phyloP scores from a whole-genome alignment of 176 grass and related monocot genomes.

The Aegilops bicornis region DNA sequence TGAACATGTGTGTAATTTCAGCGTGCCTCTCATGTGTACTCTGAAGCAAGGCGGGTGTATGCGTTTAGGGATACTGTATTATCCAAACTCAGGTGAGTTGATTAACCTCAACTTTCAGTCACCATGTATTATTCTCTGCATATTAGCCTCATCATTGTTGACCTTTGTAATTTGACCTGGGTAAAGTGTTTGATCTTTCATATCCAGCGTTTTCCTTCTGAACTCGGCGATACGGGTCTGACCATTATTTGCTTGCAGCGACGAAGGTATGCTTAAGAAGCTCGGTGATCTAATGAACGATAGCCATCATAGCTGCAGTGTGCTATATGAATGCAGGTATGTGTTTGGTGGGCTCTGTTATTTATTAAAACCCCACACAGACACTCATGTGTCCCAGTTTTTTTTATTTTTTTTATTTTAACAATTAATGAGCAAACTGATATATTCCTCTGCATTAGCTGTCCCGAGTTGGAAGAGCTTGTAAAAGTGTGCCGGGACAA shows the following conservation, averaged over 20 bases:
- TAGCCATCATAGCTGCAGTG: slow-evolving; percentile 89
- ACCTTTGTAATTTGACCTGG: neutral
- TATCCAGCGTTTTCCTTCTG: neutral
- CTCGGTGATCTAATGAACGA: slow-evolving; percentile 94
- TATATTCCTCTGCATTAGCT: slow-evolving; percentile 36
- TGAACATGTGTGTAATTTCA: slow-evolving; percentile 30
- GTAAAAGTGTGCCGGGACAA: slow-evolving; percentile 78
- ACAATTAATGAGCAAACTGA: neutral
- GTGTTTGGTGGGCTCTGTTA: neutral
- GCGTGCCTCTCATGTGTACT: slow-evolving; percentile 91
- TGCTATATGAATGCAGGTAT: slow-evolving; percentile 97
- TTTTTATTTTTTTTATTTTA: neutral
- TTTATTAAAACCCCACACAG: neutral
- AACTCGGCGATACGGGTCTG: neutral
- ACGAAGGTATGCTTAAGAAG: slow-evolving; percentile 70
- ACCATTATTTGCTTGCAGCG: slow-evolving; percentile 37
- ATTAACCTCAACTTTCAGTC: slow-evolving; percentile 1
- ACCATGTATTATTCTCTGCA: neutral
- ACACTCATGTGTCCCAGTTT: neutral
- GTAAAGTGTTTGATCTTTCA: neutral
- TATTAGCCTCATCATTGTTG: neutral
- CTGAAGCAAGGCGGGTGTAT: slow-evolving; percentile 88
- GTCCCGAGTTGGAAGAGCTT: slow-evolving; percentile 95
- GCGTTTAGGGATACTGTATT: slow-evolving; percentile 77
- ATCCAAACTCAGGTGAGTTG: slow-evolving; percentile 55